Conservation (phyloP, 768 basidiomycete species). For the Mycena pura region DNA sequence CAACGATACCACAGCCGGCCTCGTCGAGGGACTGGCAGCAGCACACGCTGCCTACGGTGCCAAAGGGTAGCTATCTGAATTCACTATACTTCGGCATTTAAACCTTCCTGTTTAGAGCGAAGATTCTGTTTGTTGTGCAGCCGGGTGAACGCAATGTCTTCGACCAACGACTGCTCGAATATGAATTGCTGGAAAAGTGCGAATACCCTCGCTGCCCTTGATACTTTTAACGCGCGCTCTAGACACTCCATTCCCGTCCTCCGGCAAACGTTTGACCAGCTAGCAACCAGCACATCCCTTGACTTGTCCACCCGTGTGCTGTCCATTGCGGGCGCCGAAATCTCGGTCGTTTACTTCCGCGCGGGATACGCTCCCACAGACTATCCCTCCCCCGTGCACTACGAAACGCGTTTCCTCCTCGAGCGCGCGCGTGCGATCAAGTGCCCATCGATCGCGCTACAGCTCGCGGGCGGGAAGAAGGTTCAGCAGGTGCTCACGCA, state of each 20-base stretch:
- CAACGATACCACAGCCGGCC: conserved; percentile 73
- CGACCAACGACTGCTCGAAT: conserved; percentile 91
- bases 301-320: conserved; percentile 54
- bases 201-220: conserved; percentile 27
- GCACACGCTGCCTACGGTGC: conserved; percentile 80
- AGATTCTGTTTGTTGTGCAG: conserved; percentile 89
- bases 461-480: conserved; percentile 96
- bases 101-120: conserved; percentile 42
- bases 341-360: conserved; percentile 91
- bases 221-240: background rate
- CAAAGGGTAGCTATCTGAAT: conserved; percentile 46
- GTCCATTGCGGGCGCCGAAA: conserved; percentile 58
- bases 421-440: conserved; percentile 90
- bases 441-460: conserved; percentile 88
- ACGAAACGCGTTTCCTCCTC: conserved; percentile 75
- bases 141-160: conserved; percentile 91
- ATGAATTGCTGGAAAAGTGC: conserved; percentile 81
- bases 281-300: conserved; percentile 63
- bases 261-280: conserved; percentile 77
- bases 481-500: conserved; percentile 88
- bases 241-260: conserved; percentile 80
- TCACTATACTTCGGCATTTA: background rate
- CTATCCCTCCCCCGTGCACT: conserved; percentile 70
- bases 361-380: conserved; percentile 88
- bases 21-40: conserved; percentile 78